Conservation (phyloP, 2,329 filamentous ascomycete species). For the Didymella pinodella region DNA sequence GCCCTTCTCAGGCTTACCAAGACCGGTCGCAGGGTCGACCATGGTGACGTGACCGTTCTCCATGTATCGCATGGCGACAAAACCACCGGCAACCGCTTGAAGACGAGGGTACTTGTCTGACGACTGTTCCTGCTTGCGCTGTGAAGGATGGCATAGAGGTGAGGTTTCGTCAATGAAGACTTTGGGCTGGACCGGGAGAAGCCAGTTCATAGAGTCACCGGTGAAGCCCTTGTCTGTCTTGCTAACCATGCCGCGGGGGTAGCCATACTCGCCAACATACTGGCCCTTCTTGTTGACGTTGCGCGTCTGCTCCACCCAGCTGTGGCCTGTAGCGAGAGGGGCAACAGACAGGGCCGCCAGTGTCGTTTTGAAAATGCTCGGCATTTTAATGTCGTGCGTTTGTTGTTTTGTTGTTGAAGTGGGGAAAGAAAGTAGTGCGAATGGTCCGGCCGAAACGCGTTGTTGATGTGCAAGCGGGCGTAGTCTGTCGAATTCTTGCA, state of each 20-base stretch:
- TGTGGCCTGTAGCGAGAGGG: constrained; percentile 61
- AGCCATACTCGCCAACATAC: constrained; percentile 75
- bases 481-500: constrained; percentile 5
- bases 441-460: constrained; percentile 23
- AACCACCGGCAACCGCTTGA: constrained; percentile 59
- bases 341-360: constrained; percentile 32
- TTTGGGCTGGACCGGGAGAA: constrained; percentile 61
- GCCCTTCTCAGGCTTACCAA: constrained; percentile 54
- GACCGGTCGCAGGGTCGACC: constrained; percentile 45
- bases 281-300: constrained; percentile 77
- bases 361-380: constrained; percentile 24
- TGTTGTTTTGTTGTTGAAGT: constrained; percentile 14
- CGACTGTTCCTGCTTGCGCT: constrained; percentile 65
- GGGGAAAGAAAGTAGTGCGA: constrained; percentile 6
- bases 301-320: constrained; percentile 81
- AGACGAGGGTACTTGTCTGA: constrained; percentile 67
- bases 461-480: constrained; percentile 9
- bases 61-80: constrained; percentile 58
- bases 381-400: constrained; percentile 28
- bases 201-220: constrained; percentile 63
- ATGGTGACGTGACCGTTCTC: constrained; percentile 60
- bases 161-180: constrained; percentile 60
- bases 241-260: constrained; percentile 72
- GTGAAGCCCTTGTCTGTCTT: constrained; percentile 65
- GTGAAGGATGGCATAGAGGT: constrained; percentile 69